Base-by-base conservation (phyloP, 2,329 filamentous ascomycete genomes). In the Penicillium occitanis region DNA sequence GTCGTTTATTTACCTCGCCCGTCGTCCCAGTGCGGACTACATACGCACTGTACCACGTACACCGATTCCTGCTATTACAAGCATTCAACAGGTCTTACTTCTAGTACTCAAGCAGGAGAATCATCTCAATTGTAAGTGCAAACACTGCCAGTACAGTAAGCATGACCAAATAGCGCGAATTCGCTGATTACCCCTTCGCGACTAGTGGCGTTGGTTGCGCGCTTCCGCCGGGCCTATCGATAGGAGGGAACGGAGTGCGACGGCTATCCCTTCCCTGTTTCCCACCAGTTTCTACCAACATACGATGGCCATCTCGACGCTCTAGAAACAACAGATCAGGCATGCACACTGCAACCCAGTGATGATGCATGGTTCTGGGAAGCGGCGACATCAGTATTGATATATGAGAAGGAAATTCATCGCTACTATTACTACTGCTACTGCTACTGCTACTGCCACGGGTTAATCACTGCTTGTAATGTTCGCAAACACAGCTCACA, bases 401-500 rank as follows among this genome's bases (percentile, higher is more conserved):
- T 46, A 44, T 46, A 46, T 60, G 19, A 46, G 53, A 37, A 37
- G 53, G 11, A 57, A 57, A 40, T 40, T 33, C 13, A 28, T 33
- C 28, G 22, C 59, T 40, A 28, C 60, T 40, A 40, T 37, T 50
- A 40, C 44, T 50, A 46, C 57, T 50, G 13, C 13, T 25, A 19
- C 30, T 28, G 8, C 33, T 35, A 35, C 33, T 11, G 33, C 33
- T 35, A 37, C 35, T 37, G n/a, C 19, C 44, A 22, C 44, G n/a
- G 44, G 19, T 13, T 48, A 50, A 53, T n/a, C 50, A 53, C 50
- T 42, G 61, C 61, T 58, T 58, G 62, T 64, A 64, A 64, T 64
- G 62, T 64, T 58, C 62, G 62, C 62, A 64, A 64, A 63, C 65
- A 55, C 48, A 66, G 60, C 53, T 63, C 60, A 58, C 25, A 62